Percentiles rank a stretch among this genome's conserved stretches.
phyloP scores from a whole-genome alignment of 352 stramenopile species.

The Phytopythium montanum region DNA sequence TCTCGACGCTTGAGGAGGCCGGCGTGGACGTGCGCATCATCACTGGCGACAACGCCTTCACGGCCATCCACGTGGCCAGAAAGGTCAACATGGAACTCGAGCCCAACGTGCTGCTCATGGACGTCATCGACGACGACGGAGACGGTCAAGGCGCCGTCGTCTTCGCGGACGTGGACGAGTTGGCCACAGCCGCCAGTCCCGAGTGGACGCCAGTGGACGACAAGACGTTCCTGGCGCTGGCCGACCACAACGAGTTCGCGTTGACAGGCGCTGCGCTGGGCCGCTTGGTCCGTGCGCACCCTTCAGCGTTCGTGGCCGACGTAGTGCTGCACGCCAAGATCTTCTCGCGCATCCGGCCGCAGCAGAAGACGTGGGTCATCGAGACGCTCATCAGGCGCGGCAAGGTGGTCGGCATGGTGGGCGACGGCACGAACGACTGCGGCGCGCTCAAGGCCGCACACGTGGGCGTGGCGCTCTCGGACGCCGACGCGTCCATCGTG shows the following conservation, averaged over 20 bases:
- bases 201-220: conserved; percentile 39
- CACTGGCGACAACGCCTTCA: conserved; percentile 86
- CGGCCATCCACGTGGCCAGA: conserved; percentile 62
- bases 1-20: conserved; percentile 69
- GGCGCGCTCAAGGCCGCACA: conserved; percentile 90
- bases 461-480: conserved; percentile 85
- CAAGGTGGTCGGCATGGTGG: conserved; percentile 64
- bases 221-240: conserved; percentile 45
- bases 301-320: conserved; percentile 43
- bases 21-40: conserved; percentile 85
- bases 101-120: conserved; percentile 45
- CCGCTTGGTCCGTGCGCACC: conserved; percentile 24
- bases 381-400: conserved; percentile 56
- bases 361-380: conserved; percentile 82
- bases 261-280: conserved; percentile 62
- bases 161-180: conserved; percentile 61
- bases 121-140: conserved; percentile 16
- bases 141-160: conserved; percentile 27
- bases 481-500: conserved; percentile 88
- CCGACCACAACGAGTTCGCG: conserved; percentile 59
- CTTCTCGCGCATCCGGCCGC: conserved; percentile 65
- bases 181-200: conserved; percentile 21
- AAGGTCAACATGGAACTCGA: conserved; percentile 76
- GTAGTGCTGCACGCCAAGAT: conserved; percentile 58
- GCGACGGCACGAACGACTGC: conserved; percentile 86